Base-by-base conservation (phyloP, 73 alveolate species). In the Diophrys sp. region DNA sequence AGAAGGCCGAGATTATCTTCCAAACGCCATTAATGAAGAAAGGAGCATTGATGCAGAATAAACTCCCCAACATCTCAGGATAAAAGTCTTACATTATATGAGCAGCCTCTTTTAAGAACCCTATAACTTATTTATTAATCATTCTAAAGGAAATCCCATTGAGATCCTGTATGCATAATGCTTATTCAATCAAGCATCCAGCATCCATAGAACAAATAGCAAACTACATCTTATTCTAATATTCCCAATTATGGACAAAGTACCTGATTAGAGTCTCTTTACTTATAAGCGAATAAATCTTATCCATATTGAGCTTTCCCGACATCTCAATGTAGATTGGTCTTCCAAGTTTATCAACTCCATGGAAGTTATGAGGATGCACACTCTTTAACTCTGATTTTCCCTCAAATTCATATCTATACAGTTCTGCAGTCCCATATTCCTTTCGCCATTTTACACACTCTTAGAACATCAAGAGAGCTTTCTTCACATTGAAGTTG, bases 61-160 rank as follows among this genome's bases (percentile, higher is more conserved):
- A 85, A 85, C 81, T 86, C 70, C 95, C 94, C 57, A 92, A 75
- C 77, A 89, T 92, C 66, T 92, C 98, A n/a, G 98, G 98, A 66
- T 89, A 92, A 74, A 89, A 77, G 56, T 89, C 90, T 78, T 89
- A 85, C 55, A 88, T 94, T 18, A 92, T 75, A 54, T 90, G 81
- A 25, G 95, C 70, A 18, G 93, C 95, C 32, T 79, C 30, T 77
- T 93, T 66, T n/a, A 93, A 73, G 67, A 89, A 92, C 29, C 88
- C 83, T 72, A 85, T 89, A 56, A 72, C 84, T 33, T 87, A 73
- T 73, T 92, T 90, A 24, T 87, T 84, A 31, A 89, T 77, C 83
- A 87, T 79, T 33, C 75, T 71, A 85, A 92, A 79, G 24, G 91
- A 81, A 26, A 91, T 75, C 1, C 98, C 98, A 79, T 89, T 87